These are phyloP conservation scores for Singerocomus inundabilis DNA, from an alignment of 1,284 basidiomycete genomes.

Conservation along the genomic window DNA sequence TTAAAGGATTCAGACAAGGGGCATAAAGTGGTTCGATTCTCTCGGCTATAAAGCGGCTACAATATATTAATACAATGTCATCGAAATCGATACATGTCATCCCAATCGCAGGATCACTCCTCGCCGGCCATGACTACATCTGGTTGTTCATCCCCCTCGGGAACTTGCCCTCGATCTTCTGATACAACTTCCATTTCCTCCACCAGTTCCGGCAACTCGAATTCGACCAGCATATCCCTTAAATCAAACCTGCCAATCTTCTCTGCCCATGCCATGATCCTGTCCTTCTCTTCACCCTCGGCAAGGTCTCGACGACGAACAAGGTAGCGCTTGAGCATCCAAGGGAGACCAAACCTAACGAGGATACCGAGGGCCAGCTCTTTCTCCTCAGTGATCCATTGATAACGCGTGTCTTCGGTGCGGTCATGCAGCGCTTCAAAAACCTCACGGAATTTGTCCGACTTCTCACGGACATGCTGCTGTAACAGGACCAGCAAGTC, in stretches of 20 bases:
- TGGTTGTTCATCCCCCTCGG: neutral
- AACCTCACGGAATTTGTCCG: constrained; percentile 22
- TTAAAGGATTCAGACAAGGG: neutral
- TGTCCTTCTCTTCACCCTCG: constrained; percentile 16
- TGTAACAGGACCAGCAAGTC: constrained; percentile 24
- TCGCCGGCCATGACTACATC: constrained; percentile 11
- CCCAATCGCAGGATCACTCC: neutral
- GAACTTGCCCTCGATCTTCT: neutral
- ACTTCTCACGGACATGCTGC: constrained; percentile 23
- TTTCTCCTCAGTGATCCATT: constrained; percentile 29
- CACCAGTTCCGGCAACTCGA: constrained; percentile 18
- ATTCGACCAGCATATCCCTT: constrained; percentile 19
- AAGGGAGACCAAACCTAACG: constrained; percentile 24
- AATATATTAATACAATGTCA: no score
- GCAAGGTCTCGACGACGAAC: constrained; percentile 24
- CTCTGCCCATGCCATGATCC: constrained; percentile 18
- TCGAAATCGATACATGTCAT: neutral
- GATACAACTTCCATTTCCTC: constrained; percentile 10
- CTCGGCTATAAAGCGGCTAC: neutral
- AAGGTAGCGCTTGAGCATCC: constrained; percentile 32
- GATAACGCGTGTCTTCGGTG: constrained; percentile 22
- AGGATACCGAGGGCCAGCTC: constrained; percentile 28
- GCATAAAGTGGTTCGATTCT: neutral
- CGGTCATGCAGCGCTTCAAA: constrained; percentile 29
- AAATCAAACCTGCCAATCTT: constrained; percentile 27